Base-by-base conservation (phyloP, 1,284 basidiomycete genomes). In the Tausonia pullulans region DNA sequence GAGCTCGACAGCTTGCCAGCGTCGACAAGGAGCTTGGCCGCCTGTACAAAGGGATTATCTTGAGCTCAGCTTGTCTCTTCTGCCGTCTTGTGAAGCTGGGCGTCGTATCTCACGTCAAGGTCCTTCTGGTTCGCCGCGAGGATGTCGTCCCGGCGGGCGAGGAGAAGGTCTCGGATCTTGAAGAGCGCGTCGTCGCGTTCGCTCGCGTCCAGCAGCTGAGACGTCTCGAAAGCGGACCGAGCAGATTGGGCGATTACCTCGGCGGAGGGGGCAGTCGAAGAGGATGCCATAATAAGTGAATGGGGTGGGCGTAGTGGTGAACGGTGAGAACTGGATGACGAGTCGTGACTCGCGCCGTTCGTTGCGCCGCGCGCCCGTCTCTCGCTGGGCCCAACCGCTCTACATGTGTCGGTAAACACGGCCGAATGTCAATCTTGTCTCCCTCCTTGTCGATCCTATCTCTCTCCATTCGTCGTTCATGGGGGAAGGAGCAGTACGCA, bases 1-100 rank as follows among this genome's bases (percentile, higher is more conserved):
- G 93, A 84, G 2, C 80, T 77, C 0, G 91, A 88, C 76, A 98
- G 90, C 52, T 86, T 84, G 3, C 92, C 93, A 1, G 86, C 82
- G 50, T 83, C 83, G 8, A 92, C 91, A 65, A 92, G 87, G 5
- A 72, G 76, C 72, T 84, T 81, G 0, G 93, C 94, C 46, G 87
- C 87, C 85, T 89, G 70, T 60, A 56, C 27, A 27, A 27, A 27
- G 41, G 40, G 54, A 8, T 51, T 52, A 4, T 40, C 40, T 41
- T 45, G 61, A 16, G 6, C 27, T 27, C 27, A 27, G 27, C 27
- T 27, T 27, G 27, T 27, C 27, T 27, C 27, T 27, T 27, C 27
- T 27, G 27, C 27, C 27, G 27, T 27, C 27, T 27, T 27, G 27
- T 27, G 27, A 27, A 1, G 27, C 27, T 27, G 27, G 27, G 27